Evolutionary conservation across 495 filamentous ascomycete genomes (phyloP).

Genomic region (Chlorociboria aeruginascens): DNA sequence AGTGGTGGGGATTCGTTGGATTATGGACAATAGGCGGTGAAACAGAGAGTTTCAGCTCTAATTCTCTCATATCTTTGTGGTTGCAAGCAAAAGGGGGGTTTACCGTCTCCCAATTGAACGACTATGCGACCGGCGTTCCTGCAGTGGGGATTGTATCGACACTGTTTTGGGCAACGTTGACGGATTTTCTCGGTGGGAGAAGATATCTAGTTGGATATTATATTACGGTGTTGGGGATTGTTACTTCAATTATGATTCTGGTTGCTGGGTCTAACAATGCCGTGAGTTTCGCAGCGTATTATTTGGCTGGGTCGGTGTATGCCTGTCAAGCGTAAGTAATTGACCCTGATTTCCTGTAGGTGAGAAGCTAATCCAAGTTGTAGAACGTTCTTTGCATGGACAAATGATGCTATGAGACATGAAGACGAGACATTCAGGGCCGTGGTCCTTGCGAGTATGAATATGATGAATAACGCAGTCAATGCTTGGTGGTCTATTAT

Average conservation of each 20-base stretch:
- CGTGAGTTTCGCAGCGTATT: conserved; percentile 39
- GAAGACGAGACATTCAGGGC: conserved; percentile 33
- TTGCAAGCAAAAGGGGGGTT: conserved; percentile 31
- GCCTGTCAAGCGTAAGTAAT: conserved; percentile 36
- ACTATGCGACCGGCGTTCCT: conserved; percentile 35
- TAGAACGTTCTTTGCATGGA: conserved; percentile 44
- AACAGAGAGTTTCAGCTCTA: conserved; percentile 38
- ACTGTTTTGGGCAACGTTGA: conserved; percentile 39
- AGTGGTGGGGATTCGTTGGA: conserved; percentile 38
- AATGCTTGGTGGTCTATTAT: conserved; percentile 53
- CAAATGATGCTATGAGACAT: conserved; percentile 42
- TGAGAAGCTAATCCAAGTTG: not conserved
- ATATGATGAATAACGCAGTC: conserved; percentile 41
- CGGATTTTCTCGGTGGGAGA: conserved; percentile 37
- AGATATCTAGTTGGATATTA: conserved; percentile 43
- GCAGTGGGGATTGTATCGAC: conserved; percentile 39
- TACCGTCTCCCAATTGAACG: conserved; percentile 33
- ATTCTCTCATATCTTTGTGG: conserved; percentile 32
- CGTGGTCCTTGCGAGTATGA: conserved; percentile 43
- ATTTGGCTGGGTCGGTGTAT: conserved; percentile 41
- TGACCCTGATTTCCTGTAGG: not conserved
- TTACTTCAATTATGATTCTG: conserved; percentile 36
- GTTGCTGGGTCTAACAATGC: conserved; percentile 28
- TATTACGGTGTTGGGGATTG: conserved; percentile 35
- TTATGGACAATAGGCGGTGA: conserved; percentile 38